A percentile compares a stretch with the other conserved stretches of the same genome.
Evolutionary conservation across 768 basidiomycete genomes (phyloP).

Genomic region (Candolleomyces aberdarensis): DNA sequence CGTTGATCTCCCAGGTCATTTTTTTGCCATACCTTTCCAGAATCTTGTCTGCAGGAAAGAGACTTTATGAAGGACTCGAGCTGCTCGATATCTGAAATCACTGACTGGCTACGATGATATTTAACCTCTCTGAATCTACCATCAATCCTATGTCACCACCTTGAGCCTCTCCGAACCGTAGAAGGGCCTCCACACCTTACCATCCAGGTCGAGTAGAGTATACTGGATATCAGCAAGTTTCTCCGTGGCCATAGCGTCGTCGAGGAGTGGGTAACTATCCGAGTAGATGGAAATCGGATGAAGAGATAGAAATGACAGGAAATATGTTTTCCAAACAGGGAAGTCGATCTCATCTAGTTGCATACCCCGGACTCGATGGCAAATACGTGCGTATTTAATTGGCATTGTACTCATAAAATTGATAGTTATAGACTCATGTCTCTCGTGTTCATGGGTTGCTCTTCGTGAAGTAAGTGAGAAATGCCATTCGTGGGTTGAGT

Average conservation of each 20-base stretch:
- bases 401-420: not conserved
- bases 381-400: not conserved
- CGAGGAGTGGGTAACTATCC: not conserved
- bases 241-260: conserved; percentile 9
- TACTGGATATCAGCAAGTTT: conserved; percentile 43
- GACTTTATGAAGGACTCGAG: too few relatives aligned
- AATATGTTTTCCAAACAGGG: not conserved
- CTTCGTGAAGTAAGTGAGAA: too few relatives aligned
- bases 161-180: not conserved
- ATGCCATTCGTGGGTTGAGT: too few relatives aligned
- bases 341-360: not conserved
- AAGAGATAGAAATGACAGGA: too few relatives aligned
- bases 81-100: conserved; percentile 9
- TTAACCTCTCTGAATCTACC: conserved; percentile 75
- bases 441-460: too few relatives aligned
- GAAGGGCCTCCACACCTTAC: conserved; percentile 26
- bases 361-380: not conserved
- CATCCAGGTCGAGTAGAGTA: conserved; percentile 75
- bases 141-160: conserved; percentile 51
- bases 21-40: conserved; percentile 66
- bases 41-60: conserved; percentile 53
- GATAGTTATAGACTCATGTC: too few relatives aligned
- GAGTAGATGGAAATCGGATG: too few relatives aligned
- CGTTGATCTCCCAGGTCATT: conserved; percentile 89
- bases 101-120: conserved; percentile 77